Evolutionary conservation across 805 yeast genomes (phyloP), one percentile per base, ranked within the genome.

Genomic region (Pichia scutulata): DNA sequence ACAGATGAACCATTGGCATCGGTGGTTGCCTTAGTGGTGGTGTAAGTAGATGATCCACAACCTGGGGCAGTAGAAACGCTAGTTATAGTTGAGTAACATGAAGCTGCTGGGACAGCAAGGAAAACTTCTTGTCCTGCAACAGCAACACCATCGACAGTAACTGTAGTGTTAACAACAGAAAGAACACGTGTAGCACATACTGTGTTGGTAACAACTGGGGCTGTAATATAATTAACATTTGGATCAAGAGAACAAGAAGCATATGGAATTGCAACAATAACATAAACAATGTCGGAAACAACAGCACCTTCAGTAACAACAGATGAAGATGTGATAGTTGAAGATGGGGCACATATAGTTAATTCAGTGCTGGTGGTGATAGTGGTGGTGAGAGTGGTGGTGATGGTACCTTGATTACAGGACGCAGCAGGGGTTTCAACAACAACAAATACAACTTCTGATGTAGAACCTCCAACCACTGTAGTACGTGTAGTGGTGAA

Each of bases 381-480:
- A 4, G 45, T 21, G 10, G 47, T 43, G 7, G 25, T 26, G 21
- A 12, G 33, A 4, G 45, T 21, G 10, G 44, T 41, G 1, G 45
- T 40, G 9, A 23, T 14, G 1, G 48, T 44, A 14, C 21, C 13
- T 18, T 4, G 7, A 3, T 4, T 6, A 24, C 45, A 43, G 12
- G 24, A 8, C 19, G 39, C 26, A 19, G 39, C 36, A 26, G 53
- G 53, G 23, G 50, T 42, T n/a, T 50, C 53, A 12, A 43, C 42
- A 18, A 50, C 30, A 14, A 47, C 39, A 41, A 43, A 23, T 3
- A 45, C 45, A 4, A 48, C 41, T 4, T 25, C 41, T 1, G 47
- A 26, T 43, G 48, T 4, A 9, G 21, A 5, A 26, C 18, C 44
- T 39, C 36, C 7, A 25, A 26, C 42, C 10, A 30, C 21, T 10